Evolutionary conservation across 805 yeast species (phyloP), one percentile per base, ranked within the genome.

Genomic region (Metschnikowia rubicola): DNA sequence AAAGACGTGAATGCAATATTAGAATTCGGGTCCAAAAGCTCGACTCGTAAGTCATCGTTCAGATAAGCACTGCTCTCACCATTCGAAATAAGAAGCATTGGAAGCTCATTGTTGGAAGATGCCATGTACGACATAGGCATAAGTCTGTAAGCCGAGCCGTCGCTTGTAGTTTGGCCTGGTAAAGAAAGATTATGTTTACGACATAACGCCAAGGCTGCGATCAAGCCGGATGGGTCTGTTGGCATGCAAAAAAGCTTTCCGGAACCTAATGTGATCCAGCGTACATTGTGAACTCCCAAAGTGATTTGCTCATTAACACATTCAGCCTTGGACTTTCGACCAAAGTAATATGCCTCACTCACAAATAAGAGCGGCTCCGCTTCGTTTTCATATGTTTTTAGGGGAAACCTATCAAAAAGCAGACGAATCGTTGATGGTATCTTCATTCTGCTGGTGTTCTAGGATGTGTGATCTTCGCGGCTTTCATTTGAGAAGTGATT

Each of bases 151-250:
- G 29, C 44, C 4, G 50, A 30, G 8, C 54, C 51, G 29, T 54
- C 35, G 42, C 47, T 37, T 15, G 44, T 13, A 44, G 48, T 30
- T 41, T 11, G 9, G 8, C 35, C 46, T 1, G 84, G 84, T 29
- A 82, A 57, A 35, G 63, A 64, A 35, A 77, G 58, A 1, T 56
- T 50, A 48, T 78, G 75, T 51, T 75, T 78, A 35, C 66, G 51
- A 33, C 80, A 73, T 32, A 83, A 59, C 0, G 77, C 57, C 21
- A 83, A 61, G 39, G 78, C 68, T 10, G 74, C 66, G 15, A 70
- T 67, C 9, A 81, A 61, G 41, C 86, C 78, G 11, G 75, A 58
- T 0, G 89, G 89, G 54, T 84, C 90, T 0, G 79, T 70, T 1
- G 88, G 81, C 1, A 78, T 55, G 13, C 63, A 56, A 32, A 63